These are phyloP conservation scores for Vitellaria paradoxa DNA, from an alignment of 179 eudicot species.

Conservation along the genomic window DNA sequence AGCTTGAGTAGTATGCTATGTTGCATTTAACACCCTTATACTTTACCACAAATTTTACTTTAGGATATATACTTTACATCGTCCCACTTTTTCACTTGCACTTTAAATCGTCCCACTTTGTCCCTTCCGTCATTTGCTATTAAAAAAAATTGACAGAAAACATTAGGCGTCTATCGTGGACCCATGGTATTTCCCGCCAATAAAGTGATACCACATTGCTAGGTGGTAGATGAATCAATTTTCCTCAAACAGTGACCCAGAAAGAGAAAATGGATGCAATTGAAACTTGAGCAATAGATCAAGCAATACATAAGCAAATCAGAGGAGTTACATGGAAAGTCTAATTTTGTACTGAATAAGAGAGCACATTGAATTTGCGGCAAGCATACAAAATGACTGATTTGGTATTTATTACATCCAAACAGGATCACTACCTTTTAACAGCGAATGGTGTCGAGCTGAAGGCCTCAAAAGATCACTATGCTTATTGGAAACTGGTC, in stretches of 20 bases:
- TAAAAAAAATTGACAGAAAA: no score
- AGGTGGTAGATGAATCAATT: not conserved
- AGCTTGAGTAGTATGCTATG: slow-evolving; percentile 8
- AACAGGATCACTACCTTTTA: slow-evolving; percentile 44
- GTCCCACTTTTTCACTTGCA: no score
- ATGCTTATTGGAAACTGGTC: slow-evolving; percentile 46
- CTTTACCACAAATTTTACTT: no score
- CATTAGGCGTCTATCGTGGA: no score
- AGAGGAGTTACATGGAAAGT: not conserved
- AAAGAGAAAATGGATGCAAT: not conserved
- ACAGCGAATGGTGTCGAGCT: slow-evolving; percentile 45
- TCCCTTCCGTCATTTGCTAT: no score
- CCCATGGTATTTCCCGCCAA: no score
- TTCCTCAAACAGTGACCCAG: not conserved
- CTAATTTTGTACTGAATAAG: no score
- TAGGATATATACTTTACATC: no score
- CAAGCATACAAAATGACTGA: not conserved
- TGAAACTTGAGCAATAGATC: not conserved
- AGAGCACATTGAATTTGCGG: no score
- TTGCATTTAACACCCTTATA: no score
- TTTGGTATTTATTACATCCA: not conserved
- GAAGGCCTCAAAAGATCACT: slow-evolving; percentile 59
- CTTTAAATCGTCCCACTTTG: no score
- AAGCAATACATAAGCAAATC: not conserved
- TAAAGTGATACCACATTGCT: not conserved